Evolutionary conservation across 2,329 filamentous ascomycete species (phyloP).

Genomic region (Fusarium hostae): DNA sequence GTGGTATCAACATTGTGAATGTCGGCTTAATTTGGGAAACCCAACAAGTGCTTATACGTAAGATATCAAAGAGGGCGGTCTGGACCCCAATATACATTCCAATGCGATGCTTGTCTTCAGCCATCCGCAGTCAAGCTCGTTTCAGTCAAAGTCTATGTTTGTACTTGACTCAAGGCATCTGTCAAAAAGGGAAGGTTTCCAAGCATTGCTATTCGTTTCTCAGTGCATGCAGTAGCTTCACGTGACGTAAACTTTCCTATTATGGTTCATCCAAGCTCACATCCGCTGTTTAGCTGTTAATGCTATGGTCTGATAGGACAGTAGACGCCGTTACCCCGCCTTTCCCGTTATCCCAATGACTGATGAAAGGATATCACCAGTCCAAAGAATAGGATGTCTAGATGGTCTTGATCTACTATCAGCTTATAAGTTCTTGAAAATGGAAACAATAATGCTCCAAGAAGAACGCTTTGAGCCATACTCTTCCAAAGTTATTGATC

Average conservation of each 20-base stretch:
- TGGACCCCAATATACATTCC: not conserved
- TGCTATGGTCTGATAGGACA: not conserved
- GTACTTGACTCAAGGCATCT: not conserved
- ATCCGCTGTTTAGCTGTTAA: not conserved
- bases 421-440: not conserved
- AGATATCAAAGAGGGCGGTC: not conserved
- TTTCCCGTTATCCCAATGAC: constrained; percentile 14
- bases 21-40: constrained; percentile 1
- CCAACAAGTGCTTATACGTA: constrained; percentile 15
- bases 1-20: not conserved
- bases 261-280: constrained; percentile 25
- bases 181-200: not conserved
- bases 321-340: not conserved
- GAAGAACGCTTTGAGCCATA: not conserved
- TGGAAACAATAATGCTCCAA: not conserved
- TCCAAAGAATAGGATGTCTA: constrained; percentile 9
- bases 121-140: not conserved
- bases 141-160: not conserved
- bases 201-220: constrained; percentile 1
- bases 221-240: constrained; percentile 10
- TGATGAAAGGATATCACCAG: constrained; percentile 11
- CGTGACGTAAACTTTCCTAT: constrained; percentile 37
- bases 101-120: not conserved
- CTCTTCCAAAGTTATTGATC: constrained; percentile 24
- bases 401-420: constrained; percentile 1